Conservation (phyloP, 2,329 filamentous ascomycete species). For the Parastagonospora avenae region DNA sequence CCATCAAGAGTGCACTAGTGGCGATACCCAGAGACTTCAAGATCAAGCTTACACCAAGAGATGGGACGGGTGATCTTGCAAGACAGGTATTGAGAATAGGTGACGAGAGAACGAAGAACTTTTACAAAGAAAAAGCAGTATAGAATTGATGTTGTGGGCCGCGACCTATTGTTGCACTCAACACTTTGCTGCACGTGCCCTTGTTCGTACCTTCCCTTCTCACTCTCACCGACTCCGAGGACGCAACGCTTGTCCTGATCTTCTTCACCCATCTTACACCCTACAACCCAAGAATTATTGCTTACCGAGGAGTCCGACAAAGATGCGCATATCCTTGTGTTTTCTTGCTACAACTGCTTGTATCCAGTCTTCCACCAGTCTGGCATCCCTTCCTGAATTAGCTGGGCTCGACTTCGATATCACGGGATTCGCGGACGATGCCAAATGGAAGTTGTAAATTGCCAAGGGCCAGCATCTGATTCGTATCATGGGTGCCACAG, state of each 20-base stretch:
- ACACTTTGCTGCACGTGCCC: background rate
- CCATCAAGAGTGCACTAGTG: conserved; percentile 64
- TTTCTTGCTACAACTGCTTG: no score
- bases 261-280: no score
- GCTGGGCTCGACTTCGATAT: conserved; percentile 8
- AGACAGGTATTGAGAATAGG: conserved; percentile 51
- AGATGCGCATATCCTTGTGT: no score
- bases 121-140: conserved; percentile 47
- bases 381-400: background rate
- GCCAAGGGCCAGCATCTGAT: background rate
- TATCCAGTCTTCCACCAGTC: no score
- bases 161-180: background rate
- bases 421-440: conserved; percentile 6
- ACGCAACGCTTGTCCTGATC: no score
- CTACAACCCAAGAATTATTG: no score
- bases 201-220: background rate
- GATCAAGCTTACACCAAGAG: conserved; percentile 60
- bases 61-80: conserved; percentile 40
- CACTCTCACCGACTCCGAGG: no score
- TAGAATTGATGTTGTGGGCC: background rate
- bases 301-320: no score
- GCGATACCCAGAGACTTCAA: conserved; percentile 66
- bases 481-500: background rate
- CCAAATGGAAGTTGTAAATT: conserved; percentile 3
- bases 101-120: conserved; percentile 53